A percentile compares a stretch with the other conserved stretches of the same genome.
Conservation (phyloP, 2,329 filamentous ascomycete genomes). For the Dactylellina parvicollis region DNA sequence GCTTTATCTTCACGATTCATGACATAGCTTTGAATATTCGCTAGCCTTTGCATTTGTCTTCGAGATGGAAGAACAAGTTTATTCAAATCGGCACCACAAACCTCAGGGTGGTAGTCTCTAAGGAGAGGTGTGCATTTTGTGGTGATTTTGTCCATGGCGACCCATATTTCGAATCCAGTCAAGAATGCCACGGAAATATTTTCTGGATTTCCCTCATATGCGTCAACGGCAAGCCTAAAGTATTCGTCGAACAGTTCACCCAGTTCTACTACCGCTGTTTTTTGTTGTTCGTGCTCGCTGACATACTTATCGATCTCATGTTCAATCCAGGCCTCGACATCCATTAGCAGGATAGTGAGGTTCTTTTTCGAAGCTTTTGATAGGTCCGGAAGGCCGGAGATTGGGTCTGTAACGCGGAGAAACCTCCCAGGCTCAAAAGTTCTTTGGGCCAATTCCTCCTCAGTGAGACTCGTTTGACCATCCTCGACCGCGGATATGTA, state of each 20-base stretch:
- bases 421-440: conserved; percentile 40
- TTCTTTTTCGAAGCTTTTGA: conserved; percentile 53
- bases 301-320: conserved; percentile 62
- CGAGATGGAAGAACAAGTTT: conserved; percentile 64
- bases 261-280: conserved; percentile 56
- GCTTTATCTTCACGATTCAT: conserved; percentile 58
- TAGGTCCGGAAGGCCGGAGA: not conserved
- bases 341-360: conserved; percentile 59
- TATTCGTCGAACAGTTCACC: conserved; percentile 60
- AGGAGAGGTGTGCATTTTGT: conserved; percentile 62
- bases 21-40: conserved; percentile 65
- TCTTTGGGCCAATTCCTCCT: conserved; percentile 26
- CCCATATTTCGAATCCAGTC: conserved; percentile 69
- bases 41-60: conserved; percentile 64
- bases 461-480: conserved; percentile 22
- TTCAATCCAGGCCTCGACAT: conserved; percentile 67
- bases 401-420: conserved; percentile 19
- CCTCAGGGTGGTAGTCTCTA: conserved; percentile 63
- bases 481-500: conserved; percentile 2
- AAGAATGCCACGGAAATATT: conserved; percentile 68
- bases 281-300: conserved; percentile 44
- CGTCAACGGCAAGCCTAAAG: conserved; percentile 54
- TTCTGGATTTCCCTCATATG: conserved; percentile 64
- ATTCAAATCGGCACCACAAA: conserved; percentile 62
- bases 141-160: conserved; percentile 67